Evolutionary conservation across 495 filamentous ascomycete genomes (phyloP).

Genomic region (Penicillium steckii): DNA sequence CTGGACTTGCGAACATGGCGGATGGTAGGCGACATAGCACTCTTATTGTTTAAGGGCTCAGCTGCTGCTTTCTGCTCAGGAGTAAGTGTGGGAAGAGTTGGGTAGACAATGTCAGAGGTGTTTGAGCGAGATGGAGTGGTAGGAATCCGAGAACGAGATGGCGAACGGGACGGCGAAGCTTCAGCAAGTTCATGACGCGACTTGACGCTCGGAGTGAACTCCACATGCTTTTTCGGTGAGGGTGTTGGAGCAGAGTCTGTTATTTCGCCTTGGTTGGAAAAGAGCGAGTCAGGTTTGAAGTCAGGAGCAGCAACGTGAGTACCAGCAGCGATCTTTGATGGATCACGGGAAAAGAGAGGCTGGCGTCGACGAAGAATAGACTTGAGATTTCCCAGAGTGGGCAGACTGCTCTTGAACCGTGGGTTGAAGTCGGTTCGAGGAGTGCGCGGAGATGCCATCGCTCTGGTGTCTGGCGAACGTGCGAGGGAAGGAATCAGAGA

Average conservation of each 20-base stretch:
- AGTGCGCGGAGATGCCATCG: conserved; percentile 42
- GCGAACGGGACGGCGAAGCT: conserved; percentile 46
- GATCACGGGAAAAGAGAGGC: conserved; percentile 61
- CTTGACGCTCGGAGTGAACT: conserved; percentile 56
- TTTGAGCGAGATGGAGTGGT: conserved; percentile 23
- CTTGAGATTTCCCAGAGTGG: conserved; percentile 48
- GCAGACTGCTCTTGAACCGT: conserved; percentile 40
- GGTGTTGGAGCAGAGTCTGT: conserved; percentile 35
- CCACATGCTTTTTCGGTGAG: conserved; percentile 59
- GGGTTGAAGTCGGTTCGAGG: conserved; percentile 49
- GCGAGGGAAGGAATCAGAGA: conserved; percentile 55
- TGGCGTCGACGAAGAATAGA: conserved; percentile 62
- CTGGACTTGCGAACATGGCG: conserved; percentile 39
- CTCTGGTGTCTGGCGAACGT: conserved; percentile 47
- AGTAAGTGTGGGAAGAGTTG: conserved; percentile 39
- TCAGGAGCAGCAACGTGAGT: conserved; percentile 55
- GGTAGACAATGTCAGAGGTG: conserved; percentile 40
- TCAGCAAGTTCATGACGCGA: conserved; percentile 35
- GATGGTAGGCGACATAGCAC: conserved; percentile 28
- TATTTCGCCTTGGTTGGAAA: conserved; percentile 31
- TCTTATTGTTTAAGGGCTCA: not conserved
- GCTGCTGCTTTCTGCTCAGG: conserved; percentile 28
- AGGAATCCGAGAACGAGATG: conserved; percentile 45
- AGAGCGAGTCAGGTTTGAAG: conserved; percentile 43
- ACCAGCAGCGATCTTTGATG: conserved; percentile 57